Evolutionary conservation across 2,329 filamentous ascomycete species (phyloP), one percentile per base, ranked within the genome.

Genomic region (Diaporthe sp.): DNA sequence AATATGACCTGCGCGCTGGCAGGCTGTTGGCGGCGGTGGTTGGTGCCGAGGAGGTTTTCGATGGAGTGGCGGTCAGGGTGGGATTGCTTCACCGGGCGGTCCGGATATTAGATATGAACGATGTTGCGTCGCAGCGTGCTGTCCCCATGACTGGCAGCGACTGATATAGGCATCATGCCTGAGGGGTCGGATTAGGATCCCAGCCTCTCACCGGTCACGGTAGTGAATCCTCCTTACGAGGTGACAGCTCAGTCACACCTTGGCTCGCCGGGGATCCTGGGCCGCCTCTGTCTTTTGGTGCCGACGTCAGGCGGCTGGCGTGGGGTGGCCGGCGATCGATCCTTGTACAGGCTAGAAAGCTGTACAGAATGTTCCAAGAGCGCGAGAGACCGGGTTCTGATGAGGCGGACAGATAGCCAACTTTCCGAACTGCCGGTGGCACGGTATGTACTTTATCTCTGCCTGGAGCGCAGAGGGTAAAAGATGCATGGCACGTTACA

Each of bases 211-310:
- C 58, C 72, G 67, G 72, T 68, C 47, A n/a, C 22, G 31, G 65
- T 72, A 68, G 58, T 31, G 61, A 51, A 63, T 47, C 67, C 37
- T 47, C 39, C 47, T 22, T 28, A 25, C 22, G 20, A 51, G 10
- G 20, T 74, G 67, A 60, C 65, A 67, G 42, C 65, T 44, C 72
- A 65, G 63, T 44, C 55, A 63, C 65, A 53, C 49, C 47, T 68
- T 58, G 63, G 28, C 55, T 65, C 37, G 63, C 57, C 53, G 28
- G 42, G 37, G 13, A 15, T 34, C 70, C 70, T 65, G 39, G 39
- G 47, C 13, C 47, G 12, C 55, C 49, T 74, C 34, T n/a, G 20
- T 44, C 15, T 37, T 73, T 4, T 70, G 63, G n/a, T 68, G 49
- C 65, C 72, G 71, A 74, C 39, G 58, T 39, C 44, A 58, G 49